Evolutionary conservation across 129 eudicot genomes (phyloP).

Genomic region (Calendula officinalis): DNA sequence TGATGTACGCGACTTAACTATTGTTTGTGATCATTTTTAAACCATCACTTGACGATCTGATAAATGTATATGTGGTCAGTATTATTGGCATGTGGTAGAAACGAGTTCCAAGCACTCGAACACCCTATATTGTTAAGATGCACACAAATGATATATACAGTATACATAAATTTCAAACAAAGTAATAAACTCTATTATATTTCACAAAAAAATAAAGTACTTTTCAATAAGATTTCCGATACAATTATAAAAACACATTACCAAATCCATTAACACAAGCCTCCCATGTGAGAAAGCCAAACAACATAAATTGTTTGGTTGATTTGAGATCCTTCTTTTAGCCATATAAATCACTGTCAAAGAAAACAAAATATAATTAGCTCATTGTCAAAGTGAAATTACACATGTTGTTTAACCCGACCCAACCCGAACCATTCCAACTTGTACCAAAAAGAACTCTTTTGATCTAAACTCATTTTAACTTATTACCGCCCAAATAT

Average conservation of each 20-base stretch:
- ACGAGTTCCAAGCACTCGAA: neutral
- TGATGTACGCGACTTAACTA: no score
- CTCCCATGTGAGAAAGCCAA: neutral
- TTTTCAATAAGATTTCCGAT: neutral
- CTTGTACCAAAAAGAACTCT: neutral
- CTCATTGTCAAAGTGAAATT: neutral
- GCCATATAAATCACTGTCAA: slow-evolving; percentile 3
- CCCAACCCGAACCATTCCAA: neutral
- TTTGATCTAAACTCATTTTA: neutral
- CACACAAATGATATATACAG: neutral
- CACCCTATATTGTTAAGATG: neutral
- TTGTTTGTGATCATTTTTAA: no score
- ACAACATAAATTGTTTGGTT: neutral
- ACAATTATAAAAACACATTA: neutral
- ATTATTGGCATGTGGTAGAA: neutral
- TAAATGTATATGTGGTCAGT: neutral
- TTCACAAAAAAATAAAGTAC: neutral
- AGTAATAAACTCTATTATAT: neutral
- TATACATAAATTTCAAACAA: neutral
- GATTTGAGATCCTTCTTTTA: neutral
- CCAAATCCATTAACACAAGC: neutral
- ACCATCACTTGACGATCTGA: no score
- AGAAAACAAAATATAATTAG: neutral
- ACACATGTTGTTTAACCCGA: neutral
- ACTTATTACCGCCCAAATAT: neutral